Conservation (phyloP, 2,329 filamentous ascomycete genomes). For the Bipolaris cookei region DNA sequence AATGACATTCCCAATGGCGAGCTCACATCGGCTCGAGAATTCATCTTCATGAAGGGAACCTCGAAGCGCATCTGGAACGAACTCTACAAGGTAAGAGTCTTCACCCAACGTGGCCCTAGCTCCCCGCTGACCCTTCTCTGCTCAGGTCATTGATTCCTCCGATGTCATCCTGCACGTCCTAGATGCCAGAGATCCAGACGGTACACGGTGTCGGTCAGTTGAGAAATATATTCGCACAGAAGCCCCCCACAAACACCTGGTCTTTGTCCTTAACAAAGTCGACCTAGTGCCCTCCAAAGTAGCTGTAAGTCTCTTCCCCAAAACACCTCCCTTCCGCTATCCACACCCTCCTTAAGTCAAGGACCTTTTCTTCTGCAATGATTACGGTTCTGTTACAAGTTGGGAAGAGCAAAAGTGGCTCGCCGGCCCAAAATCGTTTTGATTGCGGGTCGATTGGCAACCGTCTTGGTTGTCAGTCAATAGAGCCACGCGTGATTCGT, state of each 20-base stretch:
- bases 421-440: constrained; percentile 68
- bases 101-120: background rate
- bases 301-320: constrained; percentile 74
- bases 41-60: constrained; percentile 93
- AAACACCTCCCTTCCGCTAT: constrained; percentile 3
- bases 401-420: constrained; percentile 91
- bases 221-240: constrained; percentile 95
- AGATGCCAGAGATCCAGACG: constrained; percentile 51
- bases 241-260: constrained; percentile 92
- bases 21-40: constrained; percentile 58
- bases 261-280: constrained; percentile 89
- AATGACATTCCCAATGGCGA: constrained; percentile 48
- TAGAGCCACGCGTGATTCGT: constrained; percentile 80
- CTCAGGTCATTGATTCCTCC: constrained; percentile 76
- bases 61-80: constrained; percentile 88
- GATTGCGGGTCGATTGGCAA: constrained; percentile 71
- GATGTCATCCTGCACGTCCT: constrained; percentile 82
- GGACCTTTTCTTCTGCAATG: constrained; percentile 73
- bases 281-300: constrained; percentile 91
- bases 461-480: constrained; percentile 89
- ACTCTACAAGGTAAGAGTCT: constrained; percentile 75
- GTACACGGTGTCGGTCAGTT: constrained; percentile 86
- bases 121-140: background rate
- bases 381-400: constrained; percentile 95
- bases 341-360: constrained; percentile 86